Evolutionary conservation across 495 filamentous ascomycete genomes (phyloP).

Genomic region (Penicillium tannophilum): DNA sequence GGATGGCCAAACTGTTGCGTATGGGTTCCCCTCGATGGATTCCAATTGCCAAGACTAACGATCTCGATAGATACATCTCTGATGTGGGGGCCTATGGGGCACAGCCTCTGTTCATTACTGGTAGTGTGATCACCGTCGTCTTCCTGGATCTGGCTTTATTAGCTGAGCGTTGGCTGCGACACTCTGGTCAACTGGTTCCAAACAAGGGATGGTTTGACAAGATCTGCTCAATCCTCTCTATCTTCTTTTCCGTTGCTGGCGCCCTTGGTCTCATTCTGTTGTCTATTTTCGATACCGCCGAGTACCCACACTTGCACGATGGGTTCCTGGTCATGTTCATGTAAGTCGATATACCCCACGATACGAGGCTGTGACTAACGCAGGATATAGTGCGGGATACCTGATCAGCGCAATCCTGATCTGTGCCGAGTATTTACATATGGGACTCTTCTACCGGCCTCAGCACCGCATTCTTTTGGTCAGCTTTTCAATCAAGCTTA

Average conservation of each 20-base stretch:
- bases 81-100: constrained; percentile 75
- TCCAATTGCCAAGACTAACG: neutral
- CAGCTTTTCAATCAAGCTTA: constrained; percentile 81
- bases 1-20: constrained; percentile 70
- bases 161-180: constrained; percentile 80
- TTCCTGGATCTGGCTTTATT: constrained; percentile 82
- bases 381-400: constrained; percentile 47
- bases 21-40: constrained; percentile 31
- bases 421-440: constrained; percentile 82
- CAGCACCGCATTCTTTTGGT: constrained; percentile 69
- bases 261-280: constrained; percentile 79
- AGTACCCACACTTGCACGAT: constrained; percentile 67
- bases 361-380: constrained; percentile 2
- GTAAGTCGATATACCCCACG: constrained; percentile 38
- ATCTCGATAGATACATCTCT: constrained; percentile 56
- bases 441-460: constrained; percentile 72
- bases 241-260: constrained; percentile 74
- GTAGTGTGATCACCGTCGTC: constrained; percentile 75
- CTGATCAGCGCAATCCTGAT: constrained; percentile 80
- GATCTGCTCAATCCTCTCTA: constrained; percentile 64
- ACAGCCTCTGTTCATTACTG: constrained; percentile 87
- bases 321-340: constrained; percentile 84
- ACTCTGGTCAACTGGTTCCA: constrained; percentile 68
- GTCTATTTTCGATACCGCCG: constrained; percentile 77
- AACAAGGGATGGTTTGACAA: constrained; percentile 73